Evolutionary conservation across 2,329 filamentous ascomycete genomes (phyloP), one percentile per base, ranked within the genome.

Genomic region (Fusarium sarcochroum): DNA sequence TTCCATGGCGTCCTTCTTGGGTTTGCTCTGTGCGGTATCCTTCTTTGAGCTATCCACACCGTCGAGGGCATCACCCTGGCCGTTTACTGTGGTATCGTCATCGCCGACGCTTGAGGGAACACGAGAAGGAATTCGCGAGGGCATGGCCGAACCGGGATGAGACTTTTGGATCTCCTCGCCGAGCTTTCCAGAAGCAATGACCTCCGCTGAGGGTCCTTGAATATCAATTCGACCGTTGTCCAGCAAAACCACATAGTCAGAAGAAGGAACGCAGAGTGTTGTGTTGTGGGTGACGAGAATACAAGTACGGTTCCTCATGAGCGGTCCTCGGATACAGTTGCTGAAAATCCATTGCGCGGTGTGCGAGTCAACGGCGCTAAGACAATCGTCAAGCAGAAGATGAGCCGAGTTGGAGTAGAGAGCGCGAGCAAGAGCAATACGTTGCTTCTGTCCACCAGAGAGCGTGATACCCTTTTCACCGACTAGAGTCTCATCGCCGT

Each of bases 321-420:
- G 81, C 7, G 93, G 92, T 3, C 96, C 96, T 72, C 90, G 90
- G 68, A 99, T 90, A 62, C 94, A 97, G 79, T 97, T 92, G 76
- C 91, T 92, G 81, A 98, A 98, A 70, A 99, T 98, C 91, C 97
- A 98, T 78, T 98, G 97, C 3, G 94, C 94, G 0, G 96, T 98
- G 74, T 99, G 96, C 5, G 96, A 97, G 78, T 99, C 96, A 34
- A 99, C 96, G 27, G 96, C 96, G 76, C 94, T 98, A 42, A 99
- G 86, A 68, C 97, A 97, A 78, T 99, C 96, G 75, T 99, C 96
- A 49, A 99, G 86, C 13, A 99, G 86, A 17, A 99, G 82, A 78
- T 98, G 95, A 53, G 91, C 91, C 7, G 94, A 97, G 79, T 93
- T 95, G 69, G 93, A 97, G 80, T 99, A 99, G n/a, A 99, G 86